phyloP scores from a whole-genome alignment of 768 basidiomycete genomes.

The Lentinula detonsa region DNA sequence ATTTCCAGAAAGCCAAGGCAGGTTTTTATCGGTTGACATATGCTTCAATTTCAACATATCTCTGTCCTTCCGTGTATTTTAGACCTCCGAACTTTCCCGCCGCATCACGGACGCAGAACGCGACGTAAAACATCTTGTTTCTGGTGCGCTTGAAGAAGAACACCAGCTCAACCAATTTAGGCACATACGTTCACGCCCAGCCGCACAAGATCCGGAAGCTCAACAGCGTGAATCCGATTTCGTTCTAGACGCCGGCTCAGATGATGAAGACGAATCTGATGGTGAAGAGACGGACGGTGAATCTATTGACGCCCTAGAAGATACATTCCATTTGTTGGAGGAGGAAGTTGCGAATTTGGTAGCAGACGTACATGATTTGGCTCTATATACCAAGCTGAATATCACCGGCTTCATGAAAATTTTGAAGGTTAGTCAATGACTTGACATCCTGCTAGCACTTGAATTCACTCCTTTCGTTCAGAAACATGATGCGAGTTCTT shows the following conservation, averaged over 20 bases:
- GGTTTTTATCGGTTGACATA: slow-evolving; percentile 5
- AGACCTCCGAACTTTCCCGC: slow-evolving; percentile 78
- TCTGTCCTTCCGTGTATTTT: background rate
- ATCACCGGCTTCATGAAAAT: slow-evolving; percentile 99
- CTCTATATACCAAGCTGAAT: slow-evolving; percentile 91
- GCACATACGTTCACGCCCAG: slow-evolving; percentile 6
- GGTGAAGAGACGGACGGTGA: slow-evolving; percentile 42
- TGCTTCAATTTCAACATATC: background rate
- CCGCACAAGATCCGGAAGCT: slow-evolving; percentile 42
- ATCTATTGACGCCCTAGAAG: slow-evolving; percentile 74
- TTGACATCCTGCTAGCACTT: background rate
- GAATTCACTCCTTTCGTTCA: slow-evolving; percentile 19
- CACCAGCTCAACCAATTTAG: slow-evolving; percentile 12
- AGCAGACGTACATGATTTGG: slow-evolving; percentile 87
- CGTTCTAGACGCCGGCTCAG: slow-evolving; percentile 63
- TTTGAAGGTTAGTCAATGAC: slow-evolving; percentile 57
- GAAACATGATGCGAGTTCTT: slow-evolving; percentile 83
- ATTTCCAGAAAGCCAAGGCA: slow-evolving; percentile 89
- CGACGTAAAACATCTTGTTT: slow-evolving; percentile 73
- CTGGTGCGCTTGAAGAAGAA: slow-evolving; percentile 31
- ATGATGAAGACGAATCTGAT: slow-evolving; percentile 49
- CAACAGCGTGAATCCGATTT: slow-evolving; percentile 42
- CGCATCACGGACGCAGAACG: slow-evolving; percentile 82
- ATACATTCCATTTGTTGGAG: slow-evolving; percentile 80
- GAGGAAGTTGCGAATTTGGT: slow-evolving; percentile 94